Conservation (phyloP, 2,329 filamentous ascomycete genomes). For the Tolypocladium guangdongense region DNA sequence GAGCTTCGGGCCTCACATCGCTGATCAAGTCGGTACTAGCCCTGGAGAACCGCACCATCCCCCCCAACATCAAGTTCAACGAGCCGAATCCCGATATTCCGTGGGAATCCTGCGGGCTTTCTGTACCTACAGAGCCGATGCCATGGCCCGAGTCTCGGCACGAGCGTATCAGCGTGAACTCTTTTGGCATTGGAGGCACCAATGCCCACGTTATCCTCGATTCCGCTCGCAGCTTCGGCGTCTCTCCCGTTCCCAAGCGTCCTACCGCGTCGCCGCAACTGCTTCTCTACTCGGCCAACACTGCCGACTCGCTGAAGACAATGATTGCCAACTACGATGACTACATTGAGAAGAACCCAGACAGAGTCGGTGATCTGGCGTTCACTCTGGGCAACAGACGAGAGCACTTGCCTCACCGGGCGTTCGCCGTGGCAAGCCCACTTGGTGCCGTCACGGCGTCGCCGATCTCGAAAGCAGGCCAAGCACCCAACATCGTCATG, state of each 20-base stretch:
- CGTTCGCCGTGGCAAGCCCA: neutral
- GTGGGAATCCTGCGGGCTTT: slow-evolving; percentile 11
- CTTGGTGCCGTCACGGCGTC: neutral
- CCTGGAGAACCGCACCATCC: slow-evolving; percentile 13
- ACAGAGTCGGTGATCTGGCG: neutral
- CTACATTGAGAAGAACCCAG: neutral
- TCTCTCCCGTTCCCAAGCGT: too few relatives aligned
- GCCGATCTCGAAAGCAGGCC: neutral
- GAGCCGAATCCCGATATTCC: slow-evolving; percentile 11
- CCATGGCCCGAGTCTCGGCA: slow-evolving; percentile 24
- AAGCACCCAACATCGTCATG: neutral
- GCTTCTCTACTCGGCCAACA: neutral
- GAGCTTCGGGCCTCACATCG: slow-evolving; percentile 12
- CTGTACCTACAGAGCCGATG: slow-evolving; percentile 17
- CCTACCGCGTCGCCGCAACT: neutral
- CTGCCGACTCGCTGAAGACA: neutral
- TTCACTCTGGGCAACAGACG: neutral
- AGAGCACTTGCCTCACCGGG: neutral
- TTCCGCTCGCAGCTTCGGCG: neutral
- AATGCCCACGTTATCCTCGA: slow-evolving; percentile 29
- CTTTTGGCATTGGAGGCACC: slow-evolving; percentile 31
- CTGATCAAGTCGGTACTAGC: slow-evolving; percentile 16
- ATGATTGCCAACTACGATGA: slow-evolving; percentile 11
- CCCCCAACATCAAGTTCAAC: slow-evolving; percentile 11
- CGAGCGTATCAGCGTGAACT: slow-evolving; percentile 33